Evolutionary conservation across 805 yeast species (phyloP).

Genomic region (Torulaspora maleeae): DNA sequence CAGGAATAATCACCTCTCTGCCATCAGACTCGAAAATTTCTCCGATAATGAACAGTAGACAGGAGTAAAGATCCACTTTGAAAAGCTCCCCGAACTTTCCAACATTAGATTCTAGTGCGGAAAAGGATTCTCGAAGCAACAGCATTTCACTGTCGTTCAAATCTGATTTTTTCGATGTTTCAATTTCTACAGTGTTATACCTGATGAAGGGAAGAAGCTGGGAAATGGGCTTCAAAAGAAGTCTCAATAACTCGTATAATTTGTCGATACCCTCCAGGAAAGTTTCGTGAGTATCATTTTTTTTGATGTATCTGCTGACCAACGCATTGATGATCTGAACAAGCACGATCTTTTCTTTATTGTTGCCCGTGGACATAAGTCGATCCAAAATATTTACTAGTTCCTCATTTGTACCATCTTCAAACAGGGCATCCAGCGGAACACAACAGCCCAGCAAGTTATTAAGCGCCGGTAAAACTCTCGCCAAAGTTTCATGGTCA

Average conservation of each 20-base stretch:
- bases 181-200: slow-evolving; percentile 34
- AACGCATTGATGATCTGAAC: slow-evolving; percentile 56
- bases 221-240: slow-evolving; percentile 60
- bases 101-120: slow-evolving; percentile 57
- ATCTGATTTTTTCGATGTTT: neutral
- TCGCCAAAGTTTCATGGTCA: slow-evolving; percentile 25
- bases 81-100: slow-evolving; percentile 62
- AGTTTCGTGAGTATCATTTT: slow-evolving; percentile 36
- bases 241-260: slow-evolving; percentile 72
- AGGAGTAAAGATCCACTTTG: slow-evolving; percentile 64
- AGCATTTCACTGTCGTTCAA: slow-evolving; percentile 34
- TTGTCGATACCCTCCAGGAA: slow-evolving; percentile 63
- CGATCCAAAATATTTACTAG: slow-evolving; percentile 72
- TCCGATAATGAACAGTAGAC: slow-evolving; percentile 60
- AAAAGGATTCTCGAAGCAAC: slow-evolving; percentile 47
- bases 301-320: slow-evolving; percentile 40
- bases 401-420: slow-evolving; percentile 68
- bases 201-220: slow-evolving; percentile 56
- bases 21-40: slow-evolving; percentile 45
- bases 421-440: slow-evolving; percentile 55
- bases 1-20: slow-evolving; percentile 45
- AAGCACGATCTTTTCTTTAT: slow-evolving; percentile 44
- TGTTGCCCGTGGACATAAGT: slow-evolving; percentile 52
- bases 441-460: slow-evolving; percentile 54
- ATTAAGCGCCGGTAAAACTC: slow-evolving; percentile 48